Evolutionary conservation across 2,329 filamentous ascomycete species (phyloP).

Genomic region (Fusarium zealandicum): DNA sequence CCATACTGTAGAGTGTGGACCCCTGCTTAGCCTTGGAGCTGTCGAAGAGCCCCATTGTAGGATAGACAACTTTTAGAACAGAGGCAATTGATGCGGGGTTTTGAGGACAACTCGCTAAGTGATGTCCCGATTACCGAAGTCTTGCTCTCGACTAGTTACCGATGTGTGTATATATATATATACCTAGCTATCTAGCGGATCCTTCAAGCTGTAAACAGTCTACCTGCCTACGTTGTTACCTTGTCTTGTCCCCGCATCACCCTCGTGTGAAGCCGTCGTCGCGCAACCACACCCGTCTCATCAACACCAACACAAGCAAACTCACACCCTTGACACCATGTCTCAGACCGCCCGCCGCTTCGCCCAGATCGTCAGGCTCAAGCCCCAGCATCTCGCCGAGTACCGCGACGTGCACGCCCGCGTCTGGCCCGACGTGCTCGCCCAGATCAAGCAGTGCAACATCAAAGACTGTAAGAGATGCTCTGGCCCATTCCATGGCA

Average conservation of each 20-base stretch:
- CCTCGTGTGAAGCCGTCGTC: no score
- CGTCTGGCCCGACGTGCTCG: constrained; percentile 80
- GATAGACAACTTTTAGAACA: no score
- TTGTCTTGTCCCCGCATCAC: no score
- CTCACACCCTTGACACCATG: no score
- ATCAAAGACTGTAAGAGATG: constrained; percentile 72
- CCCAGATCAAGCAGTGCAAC: constrained; percentile 78
- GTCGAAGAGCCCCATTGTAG: not conserved
- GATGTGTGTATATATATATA: not conserved
- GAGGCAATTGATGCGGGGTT: not conserved
- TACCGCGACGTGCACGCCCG: constrained; percentile 78
- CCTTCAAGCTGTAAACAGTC: not conserved
- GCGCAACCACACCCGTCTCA: no score
- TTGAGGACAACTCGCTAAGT: constrained; percentile 5
- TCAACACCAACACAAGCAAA: no score
- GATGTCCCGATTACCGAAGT: not conserved
- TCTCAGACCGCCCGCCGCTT: constrained; percentile 61
- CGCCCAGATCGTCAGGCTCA: constrained; percentile 76
- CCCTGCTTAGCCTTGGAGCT: constrained; percentile 1
- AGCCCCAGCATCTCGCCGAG: constrained; percentile 67
- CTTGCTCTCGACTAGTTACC: constrained; percentile 25
- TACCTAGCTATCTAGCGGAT: not conserved
- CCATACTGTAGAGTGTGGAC: constrained; percentile 20
- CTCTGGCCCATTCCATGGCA: not conserved
- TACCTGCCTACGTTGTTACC: no score